These are phyloP conservation scores for Rhizopus delemar DNA, from an alignment of 371 early-diverging fungal species.

Conservation along the genomic window DNA sequence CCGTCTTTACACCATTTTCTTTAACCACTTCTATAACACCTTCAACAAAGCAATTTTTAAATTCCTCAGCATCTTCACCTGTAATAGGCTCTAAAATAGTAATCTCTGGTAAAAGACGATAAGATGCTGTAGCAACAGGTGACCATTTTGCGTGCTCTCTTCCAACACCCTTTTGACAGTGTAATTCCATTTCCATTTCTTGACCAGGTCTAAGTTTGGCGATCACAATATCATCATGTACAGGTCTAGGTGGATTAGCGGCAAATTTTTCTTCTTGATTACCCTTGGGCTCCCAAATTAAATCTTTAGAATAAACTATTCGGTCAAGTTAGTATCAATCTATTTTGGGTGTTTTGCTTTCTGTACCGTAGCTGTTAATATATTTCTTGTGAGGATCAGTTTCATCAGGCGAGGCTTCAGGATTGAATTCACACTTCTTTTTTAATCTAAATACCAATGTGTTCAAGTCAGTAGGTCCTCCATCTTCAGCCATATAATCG, in stretches of 20 bases:
- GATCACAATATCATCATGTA: slow-evolving; percentile 88
- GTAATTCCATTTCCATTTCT: slow-evolving; percentile 83
- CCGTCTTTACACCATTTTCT: slow-evolving; percentile 65
- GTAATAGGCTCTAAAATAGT: slow-evolving; percentile 82
- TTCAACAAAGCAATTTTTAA: slow-evolving; percentile 87
- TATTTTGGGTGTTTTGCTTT: not conserved
- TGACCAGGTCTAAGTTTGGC: slow-evolving; percentile 97
- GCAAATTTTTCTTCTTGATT: slow-evolving; percentile 78
- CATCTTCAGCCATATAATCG: slow-evolving; percentile 71
- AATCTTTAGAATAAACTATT: slow-evolving; percentile 76
- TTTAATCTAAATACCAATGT: slow-evolving; percentile 91
- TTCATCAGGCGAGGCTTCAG: slow-evolving; percentile 62
- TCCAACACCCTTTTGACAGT: slow-evolving; percentile 93
- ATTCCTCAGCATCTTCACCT: slow-evolving; percentile 85
- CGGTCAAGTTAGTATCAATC: not conserved
- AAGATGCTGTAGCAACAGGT: slow-evolving; percentile 97
- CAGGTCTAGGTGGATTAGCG: slow-evolving; percentile 71
- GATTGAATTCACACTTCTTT: slow-evolving; percentile 73
- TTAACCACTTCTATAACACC: slow-evolving; percentile 88
- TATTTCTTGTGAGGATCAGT: slow-evolving; percentile 72
- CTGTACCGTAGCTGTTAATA: slow-evolving; percentile 63
- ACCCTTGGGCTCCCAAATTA: slow-evolving; percentile 89
- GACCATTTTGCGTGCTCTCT: slow-evolving; percentile 99
- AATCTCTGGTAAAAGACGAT: slow-evolving; percentile 94
- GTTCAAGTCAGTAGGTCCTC: slow-evolving; percentile 84